phyloP scores from a whole-genome alignment of 306 rosid species.

The Rosa rugosa region DNA sequence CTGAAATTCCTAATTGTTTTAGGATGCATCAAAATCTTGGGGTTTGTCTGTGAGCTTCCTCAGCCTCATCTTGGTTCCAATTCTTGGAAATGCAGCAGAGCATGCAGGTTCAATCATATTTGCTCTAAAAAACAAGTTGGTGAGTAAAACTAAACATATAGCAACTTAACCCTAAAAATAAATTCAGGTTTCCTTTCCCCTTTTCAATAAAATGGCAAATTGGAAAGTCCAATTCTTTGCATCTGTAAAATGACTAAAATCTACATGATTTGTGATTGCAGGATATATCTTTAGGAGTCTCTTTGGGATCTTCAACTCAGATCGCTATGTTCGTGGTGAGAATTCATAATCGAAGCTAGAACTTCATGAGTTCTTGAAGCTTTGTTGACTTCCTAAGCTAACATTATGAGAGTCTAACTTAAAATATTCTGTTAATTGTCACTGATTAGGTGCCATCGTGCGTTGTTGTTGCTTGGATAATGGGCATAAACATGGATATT shows the following conservation, averaged over 20 bases:
- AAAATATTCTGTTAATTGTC: background rate
- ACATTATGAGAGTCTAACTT: background rate
- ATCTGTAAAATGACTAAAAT: background rate
- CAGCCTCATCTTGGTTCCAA: conserved; percentile 82
- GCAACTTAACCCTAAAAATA: background rate
- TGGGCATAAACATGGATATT: conserved; percentile 72
- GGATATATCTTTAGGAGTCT: conserved; percentile 87
- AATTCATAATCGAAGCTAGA: background rate
- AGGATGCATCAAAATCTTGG: conserved; percentile 89
- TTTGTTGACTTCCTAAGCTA: background rate
- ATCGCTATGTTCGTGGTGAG: conserved; percentile 76
- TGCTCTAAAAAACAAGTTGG: conserved; percentile 90
- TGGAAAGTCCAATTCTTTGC: background rate
- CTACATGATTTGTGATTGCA: conserved; percentile 22
- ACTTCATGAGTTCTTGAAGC: background rate
- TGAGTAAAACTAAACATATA: conserved; percentile 20
- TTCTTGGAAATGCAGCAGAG: conserved; percentile 96
- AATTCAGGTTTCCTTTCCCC: too few species aligned
- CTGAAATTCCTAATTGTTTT: conserved; percentile 1
- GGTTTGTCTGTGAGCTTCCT: conserved; percentile 78
- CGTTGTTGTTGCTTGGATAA: conserved; percentile 65
- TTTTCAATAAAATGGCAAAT: background rate
- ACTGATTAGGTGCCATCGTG: conserved; percentile 70
- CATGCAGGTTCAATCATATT: conserved; percentile 90
- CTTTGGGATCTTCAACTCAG: conserved; percentile 93